phyloP scores from a whole-genome alignment of 106 monocot genomes.

The Allium sativum region DNA sequence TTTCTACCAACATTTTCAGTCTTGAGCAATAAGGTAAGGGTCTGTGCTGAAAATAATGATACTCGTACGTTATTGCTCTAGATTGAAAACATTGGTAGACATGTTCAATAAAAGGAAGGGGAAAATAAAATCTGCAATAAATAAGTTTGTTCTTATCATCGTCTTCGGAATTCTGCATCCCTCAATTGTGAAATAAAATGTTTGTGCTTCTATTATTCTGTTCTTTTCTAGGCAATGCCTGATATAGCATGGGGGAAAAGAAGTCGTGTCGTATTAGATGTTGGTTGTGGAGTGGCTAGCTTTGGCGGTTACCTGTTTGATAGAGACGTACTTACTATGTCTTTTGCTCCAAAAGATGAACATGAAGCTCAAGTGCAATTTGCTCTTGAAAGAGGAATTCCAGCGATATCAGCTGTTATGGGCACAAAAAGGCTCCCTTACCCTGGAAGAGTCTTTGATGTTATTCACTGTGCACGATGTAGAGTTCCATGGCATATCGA shows the following conservation, averaged over 20 bases:
- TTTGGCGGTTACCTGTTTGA: constrained; percentile 93
- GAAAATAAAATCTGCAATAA: too few species aligned
- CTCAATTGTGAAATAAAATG: background rate
- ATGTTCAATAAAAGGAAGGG: too few species aligned
- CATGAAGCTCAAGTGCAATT: constrained; percentile 97
- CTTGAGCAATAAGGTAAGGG: too few species aligned
- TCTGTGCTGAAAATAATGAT: too few species aligned
- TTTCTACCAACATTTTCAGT: too few species aligned
- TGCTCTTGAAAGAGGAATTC: constrained; percentile 93
- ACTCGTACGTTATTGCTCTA: background rate
- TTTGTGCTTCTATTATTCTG: background rate
- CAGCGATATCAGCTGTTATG: constrained; percentile 91
- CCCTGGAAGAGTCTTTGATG: constrained; percentile 70
- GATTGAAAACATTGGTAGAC: too few species aligned
- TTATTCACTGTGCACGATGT: constrained; percentile 89
- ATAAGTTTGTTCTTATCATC: too few species aligned
- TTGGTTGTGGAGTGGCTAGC: constrained; percentile 93
- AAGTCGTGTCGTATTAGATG: constrained; percentile 77
- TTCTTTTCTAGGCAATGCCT: constrained; percentile 35
- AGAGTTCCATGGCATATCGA: constrained; percentile 94
- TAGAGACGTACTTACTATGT: constrained; percentile 78
- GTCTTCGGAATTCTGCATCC: too few species aligned
- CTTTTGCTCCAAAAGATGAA: constrained; percentile 94
- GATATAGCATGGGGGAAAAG: constrained; percentile 72
- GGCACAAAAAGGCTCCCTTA: constrained; percentile 81